Base-by-base conservation (phyloP, 352 stramenopile genomes). In the Globisporangium megalacanthum region DNA sequence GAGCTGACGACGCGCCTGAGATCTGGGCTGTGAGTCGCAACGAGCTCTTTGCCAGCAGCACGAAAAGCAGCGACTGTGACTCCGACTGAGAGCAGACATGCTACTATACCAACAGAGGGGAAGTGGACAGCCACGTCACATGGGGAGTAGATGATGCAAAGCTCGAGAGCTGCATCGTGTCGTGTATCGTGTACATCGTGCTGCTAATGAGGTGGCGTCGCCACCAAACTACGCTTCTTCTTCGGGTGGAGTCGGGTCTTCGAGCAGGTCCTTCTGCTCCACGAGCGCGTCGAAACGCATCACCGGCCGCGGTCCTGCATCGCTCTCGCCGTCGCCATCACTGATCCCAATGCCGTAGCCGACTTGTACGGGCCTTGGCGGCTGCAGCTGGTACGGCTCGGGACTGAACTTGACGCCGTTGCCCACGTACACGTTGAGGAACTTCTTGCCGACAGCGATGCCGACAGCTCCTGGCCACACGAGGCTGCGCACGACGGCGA, bases 351-450 rank as follows among this genome's bases (percentile, higher is more conserved):
- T 67, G 7, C 78, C 75, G 63, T 68, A 89, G 13, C 77, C 73
- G 33, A 58, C 46, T 53, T 89, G 70, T 6, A 89, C 66, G 5
- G 68, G 65, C 44, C 77, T 70, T n/a, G 77, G 77, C 19, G 67
- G 64, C 64, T 63, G 70, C 15, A 81, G 66, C 56, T 80, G 86
- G 66, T 75, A 92, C 33, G 75, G 78, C 64, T 77, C 74, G 7
- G 57, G 57, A 37, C 69, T 85, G 56, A 79, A 83, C 60, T 94
- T 92, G 58, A 94, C 63, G 4, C 78, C 88, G 56, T 96, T 72
- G 45, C 89, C 88, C 0, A 96, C 87, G 55, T 97, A 97, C 25
- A 95, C 68, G 66, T 95, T 97, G 4, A 92, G 71, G 58, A 94
- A 96, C 60, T 86, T 91, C 58, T 92, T 94, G 20, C 81, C 85